A percentile compares a stretch with the other conserved stretches of the same genome.
Evolutionary conservation across 352 stramenopile genomes (phyloP).

Genomic region (Saprolegnia diclina): DNA sequence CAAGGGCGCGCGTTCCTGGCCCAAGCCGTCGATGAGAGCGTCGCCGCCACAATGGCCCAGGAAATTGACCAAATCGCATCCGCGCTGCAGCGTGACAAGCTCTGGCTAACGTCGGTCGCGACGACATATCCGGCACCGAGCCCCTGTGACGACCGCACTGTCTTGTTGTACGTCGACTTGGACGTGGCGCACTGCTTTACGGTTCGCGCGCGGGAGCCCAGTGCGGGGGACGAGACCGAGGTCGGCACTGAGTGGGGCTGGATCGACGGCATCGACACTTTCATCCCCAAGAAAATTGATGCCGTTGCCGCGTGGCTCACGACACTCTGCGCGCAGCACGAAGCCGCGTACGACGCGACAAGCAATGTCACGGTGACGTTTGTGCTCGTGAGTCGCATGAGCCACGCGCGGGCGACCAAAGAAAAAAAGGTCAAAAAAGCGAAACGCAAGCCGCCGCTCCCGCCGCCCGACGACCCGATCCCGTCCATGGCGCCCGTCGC

Average conservation of each 20-base stretch:
- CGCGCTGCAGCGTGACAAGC: not conserved
- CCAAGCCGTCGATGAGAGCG: slow-evolving; percentile 10
- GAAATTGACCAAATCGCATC: not conserved
- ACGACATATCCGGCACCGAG: not conserved
- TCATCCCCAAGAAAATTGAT: not conserved
- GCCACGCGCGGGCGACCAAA: not conserved
- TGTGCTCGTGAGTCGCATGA: slow-evolving; percentile 1
- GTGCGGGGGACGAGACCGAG: not conserved
- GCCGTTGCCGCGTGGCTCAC: not conserved
- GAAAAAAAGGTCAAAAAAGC: not conserved
- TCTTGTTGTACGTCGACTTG: slow-evolving; percentile 61
- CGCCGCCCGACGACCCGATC: not conserved
- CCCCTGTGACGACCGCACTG: not conserved
- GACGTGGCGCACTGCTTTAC: slow-evolving; percentile 67
- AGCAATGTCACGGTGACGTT: not conserved
- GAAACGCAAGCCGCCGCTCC: not conserved
- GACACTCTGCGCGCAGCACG: not conserved
- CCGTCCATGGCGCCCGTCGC: slow-evolving; percentile 10
- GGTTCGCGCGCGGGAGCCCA: slow-evolving; percentile 22
- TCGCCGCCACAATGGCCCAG: not conserved
- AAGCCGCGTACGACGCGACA: not conserved
- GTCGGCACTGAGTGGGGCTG: slow-evolving; percentile 14
- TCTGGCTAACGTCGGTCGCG: not conserved
- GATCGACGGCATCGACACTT: slow-evolving; percentile 24
- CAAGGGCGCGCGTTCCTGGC: not conserved